These are phyloP conservation scores for Trichoderma atroviride DNA, from an alignment of 2,329 filamentous ascomycete species.

Conservation along the genomic window DNA sequence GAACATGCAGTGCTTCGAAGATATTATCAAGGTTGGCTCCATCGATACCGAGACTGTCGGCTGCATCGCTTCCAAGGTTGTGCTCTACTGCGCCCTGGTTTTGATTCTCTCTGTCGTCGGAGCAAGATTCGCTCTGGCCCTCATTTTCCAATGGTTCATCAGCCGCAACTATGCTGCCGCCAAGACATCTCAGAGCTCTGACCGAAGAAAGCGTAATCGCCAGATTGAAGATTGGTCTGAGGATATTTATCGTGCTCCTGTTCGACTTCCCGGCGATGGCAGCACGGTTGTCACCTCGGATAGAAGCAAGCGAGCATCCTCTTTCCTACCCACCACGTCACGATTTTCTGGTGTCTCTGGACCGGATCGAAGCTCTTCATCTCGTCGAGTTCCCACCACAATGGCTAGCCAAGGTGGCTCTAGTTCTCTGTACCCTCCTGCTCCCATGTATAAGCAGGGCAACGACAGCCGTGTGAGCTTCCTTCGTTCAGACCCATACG, in stretches of 20 bases:
- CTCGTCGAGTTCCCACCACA: conserved; percentile 71
- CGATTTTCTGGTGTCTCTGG: conserved; percentile 91
- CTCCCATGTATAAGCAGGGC: conserved; percentile 66
- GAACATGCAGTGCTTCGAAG: conserved; percentile 81
- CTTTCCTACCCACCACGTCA: conserved; percentile 88
- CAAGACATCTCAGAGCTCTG: conserved; percentile 80
- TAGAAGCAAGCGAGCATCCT: conserved; percentile 78
- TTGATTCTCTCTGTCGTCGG: conserved; percentile 90
- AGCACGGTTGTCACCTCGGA: conserved; percentile 67
- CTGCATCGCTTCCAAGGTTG: conserved; percentile 96
- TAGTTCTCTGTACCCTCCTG: conserved; percentile 70
- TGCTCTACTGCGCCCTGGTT: conserved; percentile 88
- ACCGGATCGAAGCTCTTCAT: conserved; percentile 60
- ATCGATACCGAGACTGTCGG: conserved; percentile 96
- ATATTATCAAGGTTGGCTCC: conserved; percentile 94
- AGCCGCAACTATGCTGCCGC: conserved; percentile 80
- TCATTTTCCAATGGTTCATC: conserved; percentile 96
- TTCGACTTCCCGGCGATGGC: conserved; percentile 75
- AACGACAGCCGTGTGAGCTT: conserved; percentile 68
- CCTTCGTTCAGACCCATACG: conserved; percentile 61
- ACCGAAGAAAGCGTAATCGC: conserved; percentile 80
- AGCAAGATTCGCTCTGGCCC: conserved; percentile 83
- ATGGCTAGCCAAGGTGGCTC: conserved; percentile 89
- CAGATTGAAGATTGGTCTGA: conserved; percentile 99
- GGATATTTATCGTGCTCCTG: conserved; percentile 92